Evolutionary conservation across 2,329 filamentous ascomycete genomes (phyloP), one percentile per base, ranked within the genome.

Genomic region (Plenodomus lindquistii): DNA sequence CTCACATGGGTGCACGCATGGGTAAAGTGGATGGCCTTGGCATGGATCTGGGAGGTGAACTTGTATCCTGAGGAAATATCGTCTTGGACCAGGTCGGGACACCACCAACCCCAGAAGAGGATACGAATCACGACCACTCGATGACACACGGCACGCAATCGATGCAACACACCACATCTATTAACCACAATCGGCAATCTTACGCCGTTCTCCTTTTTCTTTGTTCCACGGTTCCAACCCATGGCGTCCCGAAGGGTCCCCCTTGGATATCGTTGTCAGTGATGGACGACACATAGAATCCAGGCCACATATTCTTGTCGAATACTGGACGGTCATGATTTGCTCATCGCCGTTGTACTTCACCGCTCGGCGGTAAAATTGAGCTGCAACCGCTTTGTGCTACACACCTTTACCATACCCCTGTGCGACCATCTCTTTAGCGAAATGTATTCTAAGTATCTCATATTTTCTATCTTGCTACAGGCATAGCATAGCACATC

Each of bases 21-120:
- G 63, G 56, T 42, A 72, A 81, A 79, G 60, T 76, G 73, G 54
- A 75, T 71, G 82, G 82, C 7, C 71, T 85, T n/a, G 80, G 83
- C 27, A 80, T 88, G 76, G 84, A 87, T 59, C 76, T 88, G 13
- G 85, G 85, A 17, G 85, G 84, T 42, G 84, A 86, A 65, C 75
- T 88, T 35, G 75, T 81, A 38, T 79, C 78, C 51, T 83, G 55
- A 70, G 50, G 31, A 18, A 20, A 48, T 39, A 31, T 13, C 4
- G 27, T 31, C 27, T 31, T 13, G 15, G 4, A 31, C 15, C 66
- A 18, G 27, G 40, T 38, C 44, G 35, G 43, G 29, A 19, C 39
- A 38, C 24, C 41, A n/a, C 48, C 40, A 19, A 47, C 24, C 31
- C 39, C 38, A n/a, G 35, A 40, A 59, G 42, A 49, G 52, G 50